Conservation (phyloP, 305 asterid genomes). For the Petunia hybrid region DNA sequence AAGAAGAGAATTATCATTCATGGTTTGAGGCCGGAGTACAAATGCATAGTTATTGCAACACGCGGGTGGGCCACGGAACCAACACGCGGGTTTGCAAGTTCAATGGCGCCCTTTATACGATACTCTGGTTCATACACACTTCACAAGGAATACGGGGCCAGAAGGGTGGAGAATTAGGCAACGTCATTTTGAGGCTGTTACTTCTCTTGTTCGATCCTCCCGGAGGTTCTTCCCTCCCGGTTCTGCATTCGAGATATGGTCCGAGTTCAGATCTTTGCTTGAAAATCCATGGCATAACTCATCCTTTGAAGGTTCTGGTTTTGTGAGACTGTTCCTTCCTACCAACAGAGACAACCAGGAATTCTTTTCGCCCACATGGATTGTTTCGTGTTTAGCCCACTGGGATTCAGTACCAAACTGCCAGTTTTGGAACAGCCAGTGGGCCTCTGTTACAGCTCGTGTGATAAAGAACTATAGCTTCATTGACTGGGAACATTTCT, state of each 20-base stretch:
- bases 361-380: constrained; percentile 80
- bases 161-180: constrained; percentile 99
- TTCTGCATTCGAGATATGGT: constrained; percentile 93
- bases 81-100: constrained; percentile 68
- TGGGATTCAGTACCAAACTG: constrained; percentile 93
- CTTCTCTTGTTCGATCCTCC: constrained; percentile 90
- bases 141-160: constrained; percentile 93
- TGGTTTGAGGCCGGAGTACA: too few species aligned
- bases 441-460: constrained; percentile 96
- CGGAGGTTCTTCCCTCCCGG: constrained; percentile 93
- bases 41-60: too few species aligned
- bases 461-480: constrained; percentile 77
- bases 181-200: constrained; percentile 82
- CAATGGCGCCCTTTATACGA: constrained; percentile 94
- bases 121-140: constrained; percentile 80
- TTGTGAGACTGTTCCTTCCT: constrained; percentile 89
- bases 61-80: too few species aligned
- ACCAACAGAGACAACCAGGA: constrained; percentile 82
- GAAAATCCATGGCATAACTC: constrained; percentile 99
- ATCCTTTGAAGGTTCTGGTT: constrained; percentile 95
- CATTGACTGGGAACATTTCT: constrained; percentile 77
- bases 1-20: too few species aligned
- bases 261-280: constrained; percentile 86
- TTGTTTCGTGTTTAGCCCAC: constrained; percentile 61
- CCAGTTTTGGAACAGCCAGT: constrained; percentile 98